phyloP scores from a whole-genome alignment of 768 basidiomycete species.

The Pisolithus tinctorius region DNA sequence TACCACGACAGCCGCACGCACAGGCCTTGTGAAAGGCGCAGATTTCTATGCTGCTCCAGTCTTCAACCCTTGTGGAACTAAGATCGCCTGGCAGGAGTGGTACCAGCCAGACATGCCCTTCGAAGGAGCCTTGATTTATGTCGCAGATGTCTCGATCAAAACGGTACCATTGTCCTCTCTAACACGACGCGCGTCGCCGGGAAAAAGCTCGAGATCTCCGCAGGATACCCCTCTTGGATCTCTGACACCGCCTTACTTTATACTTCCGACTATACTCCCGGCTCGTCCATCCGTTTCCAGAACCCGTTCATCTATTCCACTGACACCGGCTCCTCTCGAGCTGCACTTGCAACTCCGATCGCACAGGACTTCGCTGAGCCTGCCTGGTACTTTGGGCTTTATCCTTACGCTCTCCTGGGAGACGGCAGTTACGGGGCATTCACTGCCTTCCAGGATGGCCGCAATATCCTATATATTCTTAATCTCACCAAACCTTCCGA shows the following conservation, averaged over 20 bases:
- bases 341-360: slow-evolving; percentile 15
- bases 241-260: slow-evolving; percentile 50
- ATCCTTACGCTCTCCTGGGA: slow-evolving; percentile 19
- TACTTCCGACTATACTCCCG: slow-evolving; percentile 37
- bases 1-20: slow-evolving; percentile 31
- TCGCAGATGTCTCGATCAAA: slow-evolving; percentile 33
- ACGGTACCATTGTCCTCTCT: slow-evolving; percentile 24
- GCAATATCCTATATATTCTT: slow-evolving; percentile 28
- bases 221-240: slow-evolving; percentile 29
- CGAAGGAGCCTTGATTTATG: slow-evolving; percentile 48
- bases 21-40: slow-evolving; percentile 40
- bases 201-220: slow-evolving; percentile 29
- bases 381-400: slow-evolving; percentile 11
- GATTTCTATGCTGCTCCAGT: slow-evolving; percentile 61
- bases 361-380: slow-evolving; percentile 20
- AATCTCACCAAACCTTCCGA: slow-evolving; percentile 9
- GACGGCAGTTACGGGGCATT: slow-evolving; percentile 20
- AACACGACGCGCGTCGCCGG: slow-evolving; percentile 40
- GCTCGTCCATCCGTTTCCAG: slow-evolving; percentile 42
- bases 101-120: slow-evolving; percentile 62
- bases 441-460: slow-evolving; percentile 24
- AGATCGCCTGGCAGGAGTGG: slow-evolving; percentile 59
- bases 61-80: slow-evolving; percentile 49
- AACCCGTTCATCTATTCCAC: slow-evolving; percentile 36
- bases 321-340: slow-evolving; percentile 20